A percentile compares a stretch with the other conserved stretches of the same genome.
phyloP scores from a whole-genome alignment of 1,139 yeast genomes.

The Blastobotrys indianensis region DNA sequence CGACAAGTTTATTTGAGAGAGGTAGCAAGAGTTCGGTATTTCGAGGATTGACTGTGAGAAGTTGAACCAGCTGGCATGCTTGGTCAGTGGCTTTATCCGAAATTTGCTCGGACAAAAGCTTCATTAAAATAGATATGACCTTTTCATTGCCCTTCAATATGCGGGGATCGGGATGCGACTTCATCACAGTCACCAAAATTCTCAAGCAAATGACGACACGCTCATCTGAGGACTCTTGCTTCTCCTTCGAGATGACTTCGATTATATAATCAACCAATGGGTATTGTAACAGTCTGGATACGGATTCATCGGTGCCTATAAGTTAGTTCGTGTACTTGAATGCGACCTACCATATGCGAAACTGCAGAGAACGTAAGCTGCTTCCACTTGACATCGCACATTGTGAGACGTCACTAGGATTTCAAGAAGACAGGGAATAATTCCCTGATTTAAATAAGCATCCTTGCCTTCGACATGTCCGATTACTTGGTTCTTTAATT shows the following conservation, averaged over 20 bases:
- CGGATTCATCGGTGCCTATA: constrained; percentile 2
- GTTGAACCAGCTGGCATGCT: too few relatives aligned
- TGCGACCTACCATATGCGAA: constrained; percentile 3
- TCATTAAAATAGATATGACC: background rate
- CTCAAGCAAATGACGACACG: background rate
- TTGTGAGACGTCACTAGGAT: background rate
- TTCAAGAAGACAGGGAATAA: constrained; percentile 1
- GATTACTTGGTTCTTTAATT: constrained; percentile 4
- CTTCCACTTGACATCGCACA: constrained; percentile 1
- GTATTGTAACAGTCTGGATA: background rate
- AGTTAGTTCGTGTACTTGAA: background rate
- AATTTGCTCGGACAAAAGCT: background rate
- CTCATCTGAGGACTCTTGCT: background rate
- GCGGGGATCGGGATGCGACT: constrained; percentile 1
- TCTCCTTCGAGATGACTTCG: background rate
- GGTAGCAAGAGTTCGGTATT: too few relatives aligned
- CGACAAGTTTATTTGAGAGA: too few relatives aligned
- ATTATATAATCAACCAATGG: background rate
- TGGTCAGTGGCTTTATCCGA: too few relatives aligned
- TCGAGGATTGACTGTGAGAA: too few relatives aligned
- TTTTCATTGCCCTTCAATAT: background rate
- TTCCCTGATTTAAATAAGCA: constrained; percentile 1
- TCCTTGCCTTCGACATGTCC: constrained; percentile 8
- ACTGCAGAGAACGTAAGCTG: constrained; percentile 5
- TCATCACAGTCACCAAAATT: background rate